These are phyloP conservation scores for Biscutella laevigata DNA, from an alignment of 441 rosid genomes.

Conservation along the genomic window DNA sequence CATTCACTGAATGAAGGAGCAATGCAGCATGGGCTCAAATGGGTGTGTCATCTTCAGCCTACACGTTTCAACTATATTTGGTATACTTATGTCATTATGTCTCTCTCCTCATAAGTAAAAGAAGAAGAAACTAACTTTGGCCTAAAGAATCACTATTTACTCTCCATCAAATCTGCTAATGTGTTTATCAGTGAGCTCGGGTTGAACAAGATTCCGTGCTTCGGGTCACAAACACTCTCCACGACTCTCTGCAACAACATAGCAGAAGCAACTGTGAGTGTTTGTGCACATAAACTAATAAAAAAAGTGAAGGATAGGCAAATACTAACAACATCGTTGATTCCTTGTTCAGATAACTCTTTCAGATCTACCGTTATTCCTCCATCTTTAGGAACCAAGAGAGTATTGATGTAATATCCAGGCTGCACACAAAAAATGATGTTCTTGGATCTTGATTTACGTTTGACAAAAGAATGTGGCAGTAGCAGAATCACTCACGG, in stretches of 20 bases:
- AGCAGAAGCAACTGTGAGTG: neutral
- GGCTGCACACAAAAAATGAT: conserved; percentile 45
- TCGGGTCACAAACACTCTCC: conserved; percentile 47
- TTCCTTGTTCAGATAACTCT: conserved; percentile 57
- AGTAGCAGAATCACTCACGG: conserved; percentile 36
- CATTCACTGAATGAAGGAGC: neutral
- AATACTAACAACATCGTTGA: conserved; percentile 54
- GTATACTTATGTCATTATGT: neutral
- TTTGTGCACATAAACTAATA: neutral
- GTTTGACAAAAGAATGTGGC: neutral
- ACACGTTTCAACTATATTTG: neutral
- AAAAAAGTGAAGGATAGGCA: conserved; percentile 3
- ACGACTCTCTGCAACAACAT: conserved; percentile 56
- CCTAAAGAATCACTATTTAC: conserved; percentile 19
- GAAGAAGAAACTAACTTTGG: conserved; percentile 7
- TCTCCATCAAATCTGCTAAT: conserved; percentile 43
- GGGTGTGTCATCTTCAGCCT: conserved; percentile 3
- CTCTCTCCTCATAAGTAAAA: no score
- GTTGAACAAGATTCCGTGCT: conserved; percentile 58
- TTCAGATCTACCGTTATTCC: conserved; percentile 51
- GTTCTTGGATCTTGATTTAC: neutral
- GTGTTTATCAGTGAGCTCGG: conserved; percentile 58
- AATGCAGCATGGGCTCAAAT: conserved; percentile 13
- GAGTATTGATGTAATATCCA: conserved; percentile 59
- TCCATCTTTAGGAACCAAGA: conserved; percentile 69